Percentiles rank a stretch among this genome's conserved stretches.
Conservation (phyloP, 2,329 filamentous ascomycete genomes). For the Metarhizium anisopliae region DNA sequence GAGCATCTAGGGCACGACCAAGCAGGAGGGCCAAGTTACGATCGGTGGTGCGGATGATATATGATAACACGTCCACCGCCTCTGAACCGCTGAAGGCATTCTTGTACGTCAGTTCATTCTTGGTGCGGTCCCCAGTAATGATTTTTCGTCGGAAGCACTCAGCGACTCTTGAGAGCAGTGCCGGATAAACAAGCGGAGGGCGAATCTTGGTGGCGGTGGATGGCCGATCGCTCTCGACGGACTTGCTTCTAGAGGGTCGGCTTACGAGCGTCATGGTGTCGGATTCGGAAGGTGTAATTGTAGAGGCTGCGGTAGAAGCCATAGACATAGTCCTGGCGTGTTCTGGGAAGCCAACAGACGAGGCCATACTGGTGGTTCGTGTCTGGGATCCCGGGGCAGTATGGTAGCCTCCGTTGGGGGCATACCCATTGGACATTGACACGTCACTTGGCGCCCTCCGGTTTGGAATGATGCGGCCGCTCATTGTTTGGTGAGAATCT, state of each 20-base stretch:
- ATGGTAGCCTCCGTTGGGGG: slow-evolving; percentile 28
- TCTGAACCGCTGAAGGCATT: slow-evolving; percentile 94
- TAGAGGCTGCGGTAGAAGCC: slow-evolving; percentile 73
- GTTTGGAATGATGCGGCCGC: slow-evolving; percentile 81
- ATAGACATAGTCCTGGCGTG: slow-evolving; percentile 74
- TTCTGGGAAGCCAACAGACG: slow-evolving; percentile 38
- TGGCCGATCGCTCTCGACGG: slow-evolving; percentile 46
- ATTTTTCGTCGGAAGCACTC: slow-evolving; percentile 90
- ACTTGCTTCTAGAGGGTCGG: slow-evolving; percentile 49
- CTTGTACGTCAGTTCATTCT: slow-evolving; percentile 95
- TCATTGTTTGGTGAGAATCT: slow-evolving; percentile 85
- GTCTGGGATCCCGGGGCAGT: slow-evolving; percentile 45
- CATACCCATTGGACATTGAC: slow-evolving; percentile 26
- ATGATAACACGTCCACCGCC: slow-evolving; percentile 88
- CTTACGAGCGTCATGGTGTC: slow-evolving; percentile 41
- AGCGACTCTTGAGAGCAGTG: slow-evolving; percentile 83
- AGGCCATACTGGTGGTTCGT: slow-evolving; percentile 53
- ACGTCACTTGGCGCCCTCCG: slow-evolving; percentile 39
- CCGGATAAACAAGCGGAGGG: slow-evolving; percentile 86
- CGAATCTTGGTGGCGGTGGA: slow-evolving; percentile 50
- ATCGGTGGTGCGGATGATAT: slow-evolving; percentile 95
- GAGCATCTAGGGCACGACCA: slow-evolving; percentile 85
- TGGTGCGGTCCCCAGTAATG: slow-evolving; percentile 75
- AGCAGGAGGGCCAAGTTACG: slow-evolving; percentile 86
- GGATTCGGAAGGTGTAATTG: slow-evolving; percentile 55